Base-by-base conservation (phyloP, 2,329 filamentous ascomycete species). In the Akanthomyces lecanii region DNA sequence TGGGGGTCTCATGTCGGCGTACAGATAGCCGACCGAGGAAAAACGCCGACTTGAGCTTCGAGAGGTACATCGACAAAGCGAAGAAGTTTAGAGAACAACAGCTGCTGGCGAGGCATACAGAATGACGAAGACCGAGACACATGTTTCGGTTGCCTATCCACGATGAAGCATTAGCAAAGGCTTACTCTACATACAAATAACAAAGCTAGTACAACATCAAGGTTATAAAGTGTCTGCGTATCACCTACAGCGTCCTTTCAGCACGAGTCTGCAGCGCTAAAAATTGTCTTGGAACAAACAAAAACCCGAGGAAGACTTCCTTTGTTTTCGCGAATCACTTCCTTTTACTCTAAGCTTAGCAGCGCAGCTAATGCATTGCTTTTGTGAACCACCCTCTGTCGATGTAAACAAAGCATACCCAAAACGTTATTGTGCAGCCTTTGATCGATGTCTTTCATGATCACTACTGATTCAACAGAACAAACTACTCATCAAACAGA, bases 251-350 rank as follows among this genome's bases (percentile, higher is more conserved):
- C 54, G 1, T 38, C 61, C 33, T 59, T 63, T 78, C 82, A 87
- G 72, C 85, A 88, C 0, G 81, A 78, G 1, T 78, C 84, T 0
- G 86, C 21, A 90, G 77, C 30, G 84, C 75, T 18, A 73, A 71
- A 90, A 88, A 6, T 84, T 69, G 21, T 82, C 73, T 14, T 90
- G 81, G 77, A 56, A 84, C 68, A 66, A 65, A 88, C 81, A 75
- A 89, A 89, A 71, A 85, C 78, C 10, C 2, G 10, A 30, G 2
- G 1, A 36, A 6, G 33, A 5, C 6, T 30, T 30, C 28, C 33
- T 36, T 36, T 36, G 33, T 36, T 36, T 36, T 7, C 33, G 8
- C 6, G 8, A 2, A 36, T 36, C 33, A 11, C 5, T 30, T 36
- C 33, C 2, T 36, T 36, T 36, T 11, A 36, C 33, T 36, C 33